Base-by-base conservation (phyloP, 2,329 filamentous ascomycete species). In the Pseudogymnoascus sp. region DNA sequence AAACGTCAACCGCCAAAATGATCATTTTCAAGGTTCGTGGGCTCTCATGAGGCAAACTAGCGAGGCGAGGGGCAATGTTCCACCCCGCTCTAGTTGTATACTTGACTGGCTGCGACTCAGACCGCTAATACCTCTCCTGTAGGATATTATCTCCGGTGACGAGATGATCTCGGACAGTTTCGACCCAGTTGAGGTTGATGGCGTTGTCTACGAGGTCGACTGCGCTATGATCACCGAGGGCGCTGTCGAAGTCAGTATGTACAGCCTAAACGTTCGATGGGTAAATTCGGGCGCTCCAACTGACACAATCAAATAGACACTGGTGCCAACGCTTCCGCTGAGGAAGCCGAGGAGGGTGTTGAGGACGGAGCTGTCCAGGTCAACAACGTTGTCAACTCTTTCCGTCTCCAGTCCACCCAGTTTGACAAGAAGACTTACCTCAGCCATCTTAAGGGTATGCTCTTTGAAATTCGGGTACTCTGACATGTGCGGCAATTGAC, bases 131-230 rank as follows among this genome's bases (percentile, higher is more conserved):
- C 35, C 31, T 33, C 17, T 57, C 17, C 15, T 36, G 54, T 60
- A 99, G 94, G 94, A 99, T 76, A 79, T 94, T 71, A 76, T 97
- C 78, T 89, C 85, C 77, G 90, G 81, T 68, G 93, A 97, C 80
- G 94, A 99, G 88, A 84, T 99, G 77, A 87, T 97, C 86, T 95
- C 94, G 73, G 93, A 97, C 81, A 94, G 89, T 70, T 97, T 88
- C 81, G 82, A 92, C 70, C 77, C 95, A 74, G 91, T 90, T 81
- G 81, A 88, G 76, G 74, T 93, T 66, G 89, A 92, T 76, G 86
- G 84, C 69, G 81, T 89, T 69, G 86, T 89, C 71, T 97, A 89
- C 80, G 93, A 97, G 82, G 88, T 87, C 74, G 88, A 99, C 80
- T 96, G 92, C 79, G 81, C 83, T 75, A 96, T 93, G 86, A 92